phyloP scores from a whole-genome alignment of 1,139 yeast genomes.

The Casaregolazyma lundiana region DNA sequence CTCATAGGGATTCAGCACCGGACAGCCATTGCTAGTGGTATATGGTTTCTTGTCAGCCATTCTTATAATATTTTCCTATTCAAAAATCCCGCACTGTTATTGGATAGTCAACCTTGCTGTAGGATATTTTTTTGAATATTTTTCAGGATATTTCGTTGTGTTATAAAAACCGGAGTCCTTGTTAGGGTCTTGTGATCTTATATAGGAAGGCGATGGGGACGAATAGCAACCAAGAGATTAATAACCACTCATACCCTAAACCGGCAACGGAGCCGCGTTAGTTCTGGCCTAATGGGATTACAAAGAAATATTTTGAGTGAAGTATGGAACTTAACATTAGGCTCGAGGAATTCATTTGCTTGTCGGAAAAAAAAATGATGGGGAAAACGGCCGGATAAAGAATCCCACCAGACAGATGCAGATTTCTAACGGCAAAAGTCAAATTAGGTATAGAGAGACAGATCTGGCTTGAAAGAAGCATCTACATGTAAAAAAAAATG shows the following conservation, averaged over 20 bases:
- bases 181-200: not conserved
- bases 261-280: too few species aligned
- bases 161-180: too few species aligned
- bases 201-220: not conserved
- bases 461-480: too few species aligned
- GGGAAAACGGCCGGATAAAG: too few species aligned
- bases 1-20: conserved; percentile 61
- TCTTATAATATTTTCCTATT: not conserved
- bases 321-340: too few species aligned
- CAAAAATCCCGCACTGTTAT: too few species aligned
- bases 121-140: not conserved
- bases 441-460: not conserved
- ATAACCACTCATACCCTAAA: not conserved
- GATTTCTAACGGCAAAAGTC: not conserved
- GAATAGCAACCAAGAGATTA: not conserved
- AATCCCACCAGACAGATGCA: not conserved
- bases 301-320: too few species aligned
- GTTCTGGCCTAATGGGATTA: too few species aligned
- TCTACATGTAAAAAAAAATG: not conserved
- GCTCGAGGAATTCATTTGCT: too few species aligned
- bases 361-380: too few species aligned
- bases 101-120: too few species aligned
- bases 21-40: conserved; percentile 73
- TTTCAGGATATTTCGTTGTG: not conserved
- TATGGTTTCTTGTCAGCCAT: conserved; percentile 33